Percentiles rank a stretch among this genome's conserved stretches.
Conservation (phyloP, 179 eudicot genomes). For the Patellifolia procumbens region DNA sequence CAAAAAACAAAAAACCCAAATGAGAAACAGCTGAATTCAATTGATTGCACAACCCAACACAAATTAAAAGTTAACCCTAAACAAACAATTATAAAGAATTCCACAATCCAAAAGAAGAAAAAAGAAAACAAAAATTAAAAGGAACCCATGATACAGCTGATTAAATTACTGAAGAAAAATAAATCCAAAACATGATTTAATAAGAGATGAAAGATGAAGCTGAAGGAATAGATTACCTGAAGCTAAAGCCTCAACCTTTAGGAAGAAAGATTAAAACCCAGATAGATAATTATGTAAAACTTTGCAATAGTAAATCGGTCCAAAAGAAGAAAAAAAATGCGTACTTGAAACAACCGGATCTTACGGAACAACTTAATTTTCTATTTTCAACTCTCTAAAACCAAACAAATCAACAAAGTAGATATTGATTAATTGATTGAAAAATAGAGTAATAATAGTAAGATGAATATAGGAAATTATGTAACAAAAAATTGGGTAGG, state of each 20-base stretch:
- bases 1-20: not conserved
- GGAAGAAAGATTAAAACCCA: slow-evolving; percentile 12
- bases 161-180: not conserved
- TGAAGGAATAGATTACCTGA: slow-evolving; percentile 26
- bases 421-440: not conserved
- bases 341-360: slow-evolving; percentile 31
- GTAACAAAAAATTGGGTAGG: slow-evolving; percentile 11
- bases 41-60: not conserved
- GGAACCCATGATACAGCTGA: slow-evolving; percentile 15
- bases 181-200: not conserved
- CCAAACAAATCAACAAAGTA: not conserved
- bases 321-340: not conserved
- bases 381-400: not conserved
- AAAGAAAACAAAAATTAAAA: not conserved
- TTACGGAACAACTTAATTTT: slow-evolving; percentile 11
- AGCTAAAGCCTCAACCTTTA: slow-evolving; percentile 24
- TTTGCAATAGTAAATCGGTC: slow-evolving; percentile 1
- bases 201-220: slow-evolving; percentile 12
- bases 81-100: not conserved
- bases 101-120: not conserved
- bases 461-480: not conserved
- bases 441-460: slow-evolving; percentile 1
- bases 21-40: not conserved
- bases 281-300: not conserved
- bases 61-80: not conserved